Evolutionary conservation across 2,329 filamentous ascomycete genomes (phyloP).

Genomic region (Colletotrichum tabaci): DNA sequence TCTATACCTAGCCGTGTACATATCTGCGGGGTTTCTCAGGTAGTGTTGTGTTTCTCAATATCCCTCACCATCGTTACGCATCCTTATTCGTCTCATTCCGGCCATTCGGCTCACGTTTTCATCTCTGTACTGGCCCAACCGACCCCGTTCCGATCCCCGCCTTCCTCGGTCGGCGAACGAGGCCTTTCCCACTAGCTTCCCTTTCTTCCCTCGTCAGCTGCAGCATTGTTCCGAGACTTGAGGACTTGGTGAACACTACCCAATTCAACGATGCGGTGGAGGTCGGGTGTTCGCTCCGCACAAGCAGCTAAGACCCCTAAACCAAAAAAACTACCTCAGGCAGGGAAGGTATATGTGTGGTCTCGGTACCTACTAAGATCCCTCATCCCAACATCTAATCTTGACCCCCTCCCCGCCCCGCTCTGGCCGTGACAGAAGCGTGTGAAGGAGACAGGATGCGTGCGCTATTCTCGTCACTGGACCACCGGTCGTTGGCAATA

Average conservation of each 20-base stretch:
- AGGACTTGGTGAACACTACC: neutral
- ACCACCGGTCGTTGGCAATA: slow-evolving; percentile 24
- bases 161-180: slow-evolving; percentile 8
- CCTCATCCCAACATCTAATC: slow-evolving; percentile 24
- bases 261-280: neutral
- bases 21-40: slow-evolving; percentile 14
- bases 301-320: neutral
- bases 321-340: slow-evolving; percentile 1
- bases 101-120: slow-evolving; percentile 12
- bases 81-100: slow-evolving; percentile 12
- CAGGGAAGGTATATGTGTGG: slow-evolving; percentile 17
- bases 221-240: neutral
- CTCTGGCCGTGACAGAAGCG: slow-evolving; percentile 33
- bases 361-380: slow-evolving; percentile 21
- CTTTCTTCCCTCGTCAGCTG: slow-evolving; percentile 32
- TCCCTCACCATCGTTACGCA: slow-evolving; percentile 31
- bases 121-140: neutral
- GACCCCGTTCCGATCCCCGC: neutral
- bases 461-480: slow-evolving; percentile 38
- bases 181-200: slow-evolving; percentile 10
- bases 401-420: slow-evolving; percentile 30
- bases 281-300: slow-evolving; percentile 5
- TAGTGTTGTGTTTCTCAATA: slow-evolving; percentile 16
- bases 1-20: neutral
- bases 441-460: slow-evolving; percentile 35